phyloP scores from a whole-genome alignment of 2,329 filamentous ascomycete species.

The Huntiella savannae region DNA sequence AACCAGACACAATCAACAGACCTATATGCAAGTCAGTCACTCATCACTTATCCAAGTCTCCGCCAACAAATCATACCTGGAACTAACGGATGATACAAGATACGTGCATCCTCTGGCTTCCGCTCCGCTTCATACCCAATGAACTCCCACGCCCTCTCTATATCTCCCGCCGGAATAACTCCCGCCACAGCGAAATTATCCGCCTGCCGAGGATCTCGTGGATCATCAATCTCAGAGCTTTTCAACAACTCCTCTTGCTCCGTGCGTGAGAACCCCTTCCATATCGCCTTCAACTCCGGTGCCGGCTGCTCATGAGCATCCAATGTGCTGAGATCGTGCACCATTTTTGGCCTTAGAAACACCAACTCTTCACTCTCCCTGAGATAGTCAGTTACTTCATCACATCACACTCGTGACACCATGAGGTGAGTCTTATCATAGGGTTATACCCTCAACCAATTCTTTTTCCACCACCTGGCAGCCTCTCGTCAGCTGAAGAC shows the following conservation, averaged over 20 bases:
- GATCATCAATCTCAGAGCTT: constrained; percentile 36
- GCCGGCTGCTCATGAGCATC: constrained; percentile 68
- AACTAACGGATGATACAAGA: constrained; percentile 47
- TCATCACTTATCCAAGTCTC: neutral
- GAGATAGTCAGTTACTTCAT: no score
- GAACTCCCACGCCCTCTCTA: constrained; percentile 25
- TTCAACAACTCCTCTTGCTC: constrained; percentile 30
- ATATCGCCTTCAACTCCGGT: constrained; percentile 45
- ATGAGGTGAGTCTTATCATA: no score
- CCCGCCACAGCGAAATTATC: constrained; percentile 27
- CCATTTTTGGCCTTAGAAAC: neutral
- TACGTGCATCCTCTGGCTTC: constrained; percentile 22
- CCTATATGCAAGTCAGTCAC: constrained; percentile 29
- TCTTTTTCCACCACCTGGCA: no score
- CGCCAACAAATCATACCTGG: constrained; percentile 35
- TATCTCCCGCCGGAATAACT: constrained; percentile 23
- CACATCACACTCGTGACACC: no score
- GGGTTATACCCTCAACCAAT: no score
- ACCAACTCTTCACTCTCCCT: no score
- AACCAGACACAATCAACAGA: constrained; percentile 54
- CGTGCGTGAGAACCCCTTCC: constrained; percentile 54
- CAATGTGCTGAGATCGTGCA: constrained; percentile 22
- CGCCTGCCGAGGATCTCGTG: constrained; percentile 19
- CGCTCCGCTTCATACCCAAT: constrained; percentile 20
- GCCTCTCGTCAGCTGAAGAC: neutral